A percentile compares a stretch with the other conserved stretches of the same genome.
Evolutionary conservation across 169 alveolate genomes (phyloP).

Genomic region (Eimeria brunetti): DNA sequence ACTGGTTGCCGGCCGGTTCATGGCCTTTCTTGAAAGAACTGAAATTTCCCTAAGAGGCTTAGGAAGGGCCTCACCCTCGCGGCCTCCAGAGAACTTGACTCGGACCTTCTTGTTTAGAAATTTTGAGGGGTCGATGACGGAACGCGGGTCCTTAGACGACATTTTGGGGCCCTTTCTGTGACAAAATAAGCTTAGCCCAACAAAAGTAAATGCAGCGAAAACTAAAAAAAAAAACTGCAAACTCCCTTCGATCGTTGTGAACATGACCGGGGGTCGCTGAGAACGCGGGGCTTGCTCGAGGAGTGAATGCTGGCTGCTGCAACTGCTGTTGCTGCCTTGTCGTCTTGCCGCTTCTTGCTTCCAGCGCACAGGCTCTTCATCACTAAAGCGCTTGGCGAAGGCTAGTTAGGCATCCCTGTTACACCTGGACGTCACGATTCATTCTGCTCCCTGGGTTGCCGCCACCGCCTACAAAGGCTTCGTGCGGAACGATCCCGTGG

Average conservation of each 20-base stretch:
- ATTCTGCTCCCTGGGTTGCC: not conserved
- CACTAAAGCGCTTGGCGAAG: not conserved
- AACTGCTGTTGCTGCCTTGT: not conserved
- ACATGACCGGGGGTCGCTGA: not conserved
- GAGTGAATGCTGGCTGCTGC: not conserved
- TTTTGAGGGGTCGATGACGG: constrained; percentile 88
- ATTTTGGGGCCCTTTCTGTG: constrained; percentile 2
- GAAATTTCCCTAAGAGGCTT: not conserved
- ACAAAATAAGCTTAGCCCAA: not conserved
- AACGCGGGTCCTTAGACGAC: constrained; percentile 87
- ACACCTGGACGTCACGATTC: not conserved
- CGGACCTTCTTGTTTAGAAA: constrained; percentile 90
- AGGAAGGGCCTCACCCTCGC: constrained; percentile 88
- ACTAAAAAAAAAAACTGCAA: not conserved
- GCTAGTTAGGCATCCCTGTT: not conserved
- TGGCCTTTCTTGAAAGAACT: not conserved
- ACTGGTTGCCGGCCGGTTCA: not conserved
- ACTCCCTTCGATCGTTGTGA: not conserved
- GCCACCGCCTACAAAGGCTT: not conserved
- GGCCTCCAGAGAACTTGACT: constrained; percentile 92
- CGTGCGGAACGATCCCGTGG: constrained; percentile 3
- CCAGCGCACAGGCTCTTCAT: not conserved
- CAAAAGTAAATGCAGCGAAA: not conserved
- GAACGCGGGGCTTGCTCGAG: constrained; percentile 12
- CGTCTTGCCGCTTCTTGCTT: not conserved